Conservation (phyloP, 2,329 filamentous ascomycete genomes). For the Aspergillus cejpii region DNA sequence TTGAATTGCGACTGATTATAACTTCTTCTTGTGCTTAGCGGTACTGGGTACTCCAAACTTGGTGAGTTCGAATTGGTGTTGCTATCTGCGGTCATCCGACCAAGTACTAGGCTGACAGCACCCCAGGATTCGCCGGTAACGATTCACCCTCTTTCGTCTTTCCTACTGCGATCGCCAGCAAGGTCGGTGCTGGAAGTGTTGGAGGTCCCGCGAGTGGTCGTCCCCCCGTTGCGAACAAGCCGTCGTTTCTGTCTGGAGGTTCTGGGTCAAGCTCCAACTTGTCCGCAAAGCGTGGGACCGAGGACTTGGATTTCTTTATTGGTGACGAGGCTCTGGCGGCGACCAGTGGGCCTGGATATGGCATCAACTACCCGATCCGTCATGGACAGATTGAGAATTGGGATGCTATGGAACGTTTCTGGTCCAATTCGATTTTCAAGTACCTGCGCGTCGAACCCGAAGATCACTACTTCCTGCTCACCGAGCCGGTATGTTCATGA, state of each 20-base stretch:
- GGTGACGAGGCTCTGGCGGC: slow-evolving; percentile 90
- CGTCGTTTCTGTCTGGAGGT: slow-evolving; percentile 86
- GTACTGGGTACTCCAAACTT: slow-evolving; percentile 98
- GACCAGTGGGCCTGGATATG: slow-evolving; percentile 81
- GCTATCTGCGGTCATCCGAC: slow-evolving; percentile 7
- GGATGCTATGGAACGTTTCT: slow-evolving; percentile 99
- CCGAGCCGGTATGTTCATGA: slow-evolving; percentile 68
- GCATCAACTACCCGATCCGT: slow-evolving; percentile 92
- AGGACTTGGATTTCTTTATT: slow-evolving; percentile 98
- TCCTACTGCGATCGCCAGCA: slow-evolving; percentile 95
- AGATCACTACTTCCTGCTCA: slow-evolving; percentile 97
- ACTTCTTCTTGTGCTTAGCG: slow-evolving; percentile 53
- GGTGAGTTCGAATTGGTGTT: slow-evolving; percentile 52
- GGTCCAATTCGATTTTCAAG: slow-evolving; percentile 99
- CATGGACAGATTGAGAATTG: slow-evolving; percentile 99
- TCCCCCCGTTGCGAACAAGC: slow-evolving; percentile 87
- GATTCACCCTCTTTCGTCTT: slow-evolving; percentile 99
- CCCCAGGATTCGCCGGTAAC: slow-evolving; percentile 89
- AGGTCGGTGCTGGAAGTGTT: slow-evolving; percentile 63
- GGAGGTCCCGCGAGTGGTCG: slow-evolving; percentile 75
- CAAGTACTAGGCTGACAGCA: slow-evolving; percentile 31
- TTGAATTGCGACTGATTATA: slow-evolving; percentile 33
- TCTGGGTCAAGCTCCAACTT: slow-evolving; percentile 76
- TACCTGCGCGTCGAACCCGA: slow-evolving; percentile 96
- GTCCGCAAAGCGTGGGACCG: slow-evolving; percentile 86